Base-by-base conservation (phyloP, 352 stramenopile species). In the Globisporangium solare region DNA sequence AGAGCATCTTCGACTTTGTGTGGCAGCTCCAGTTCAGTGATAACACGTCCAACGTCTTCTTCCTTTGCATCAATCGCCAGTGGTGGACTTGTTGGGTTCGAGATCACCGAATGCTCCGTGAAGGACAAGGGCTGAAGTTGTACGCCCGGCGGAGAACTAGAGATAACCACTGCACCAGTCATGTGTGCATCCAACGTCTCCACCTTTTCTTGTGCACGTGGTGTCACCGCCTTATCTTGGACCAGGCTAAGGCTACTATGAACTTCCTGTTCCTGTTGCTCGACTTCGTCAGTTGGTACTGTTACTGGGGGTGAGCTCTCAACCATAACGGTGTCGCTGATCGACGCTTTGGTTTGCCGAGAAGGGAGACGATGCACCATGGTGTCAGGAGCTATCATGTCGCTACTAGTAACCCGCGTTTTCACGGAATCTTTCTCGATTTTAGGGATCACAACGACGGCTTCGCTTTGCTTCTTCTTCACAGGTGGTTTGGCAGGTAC, bases 391-490 rank as follows among this genome's bases (percentile, higher is more conserved):
- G 43, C 14, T 2, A 43, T 11, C 11, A 14, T 17, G 40, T n/a
- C n/a, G 8, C 24, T 48, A 7, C 24, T 48, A 13, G 6, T 5
- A 43, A 7, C 17, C 18, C 14, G 42, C 27, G 22, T 17, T 15
- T 51, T 58, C 22, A 11, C 47, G 7, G 48, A 3, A 13, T 54
- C 50, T 24, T 67, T 63, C 20, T 70, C 59, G 11, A 67, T 55
- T 13, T 47, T 67, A 4, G 63, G 59, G 2, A 64, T 57, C 48
- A 67, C 59, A 5, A 62, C 63, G 13, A 63, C 21, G 2, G 58
- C 21, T 31, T 48, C 51, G 24, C n/a, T 45, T 40, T 62, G 62
- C 27, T 56, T 47, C 37, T 40, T 43, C 20, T 61, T 62, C 12
- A 22, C 12, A 0, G 56, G n/a, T 5, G 48, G 11, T 0, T 17